Base-by-base conservation (phyloP, 2,329 filamentous ascomycete species). In the Cadophora luteo-olivacea region DNA sequence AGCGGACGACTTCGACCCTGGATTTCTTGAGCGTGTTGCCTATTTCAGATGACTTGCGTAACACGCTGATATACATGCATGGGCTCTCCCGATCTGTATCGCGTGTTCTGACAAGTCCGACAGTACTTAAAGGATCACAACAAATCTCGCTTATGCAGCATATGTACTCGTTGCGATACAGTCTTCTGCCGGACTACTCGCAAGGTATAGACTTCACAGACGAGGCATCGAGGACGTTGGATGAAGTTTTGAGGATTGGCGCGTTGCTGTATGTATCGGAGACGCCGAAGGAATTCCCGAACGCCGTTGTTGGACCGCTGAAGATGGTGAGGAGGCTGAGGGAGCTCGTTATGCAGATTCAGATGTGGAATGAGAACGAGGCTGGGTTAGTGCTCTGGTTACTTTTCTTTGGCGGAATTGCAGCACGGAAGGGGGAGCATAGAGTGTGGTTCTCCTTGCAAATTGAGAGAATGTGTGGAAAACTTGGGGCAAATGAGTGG, bases 211-310 rank as follows among this genome's bases (percentile, higher is more conserved):
- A 58, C 6, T 41, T n/a, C 29, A 19, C 29, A 19, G 63, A 36
- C n/a, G 63, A 60, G 14, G 63, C 55, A 22, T 22, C 8, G 33
- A 48, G 24, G 41, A 33, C 32, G n/a, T n/a, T 65, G n/a, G 64
- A 68, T 45, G 66, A 68, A 16, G 51, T 57, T 7, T 45, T 70
- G 32, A 60, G 66, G n/a, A 65, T 70, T 32, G 63, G 66, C 9
- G 64, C 66, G 5, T 33, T 70, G 57, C 48, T 70, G 22, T 70
- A 70, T 24, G n/a, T 68, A 14, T 62, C 66, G 14, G 55, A 61
- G 25, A 70, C 69, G 12, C 61, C 66, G 19, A 61, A 67, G 36
- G 66, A 68, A 55, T 70, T 70, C 33, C 66, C 69, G 16, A 64
- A 41, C 22, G 55, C 68, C 22, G 66, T 64, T 7, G 38, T 68